These are phyloP conservation scores for Meyerozyma athensensis DNA, from an alignment of 1,139 yeast species.

Conservation along the genomic window DNA sequence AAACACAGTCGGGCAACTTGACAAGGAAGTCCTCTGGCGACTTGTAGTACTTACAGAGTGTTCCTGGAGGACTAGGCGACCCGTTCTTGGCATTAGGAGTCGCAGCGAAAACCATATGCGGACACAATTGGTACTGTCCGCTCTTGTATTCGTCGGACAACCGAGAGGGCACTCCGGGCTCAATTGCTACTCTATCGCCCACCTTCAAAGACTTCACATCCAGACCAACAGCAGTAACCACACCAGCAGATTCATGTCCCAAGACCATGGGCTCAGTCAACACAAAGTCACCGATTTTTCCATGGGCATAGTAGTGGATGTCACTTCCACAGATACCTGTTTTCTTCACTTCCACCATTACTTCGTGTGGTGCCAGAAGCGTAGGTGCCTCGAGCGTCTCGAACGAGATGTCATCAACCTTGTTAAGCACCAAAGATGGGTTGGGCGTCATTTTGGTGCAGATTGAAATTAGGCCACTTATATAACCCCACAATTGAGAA, in stretches of 20 bases:
- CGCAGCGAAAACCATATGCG: slow-evolving; percentile 82
- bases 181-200: slow-evolving; percentile 83
- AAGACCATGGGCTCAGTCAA: slow-evolving; percentile 64
- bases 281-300: slow-evolving; percentile 69
- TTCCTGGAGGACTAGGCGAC: slow-evolving; percentile 54
- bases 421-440: slow-evolving; percentile 68
- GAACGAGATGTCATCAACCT: slow-evolving; percentile 57
- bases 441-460: slow-evolving; percentile 23
- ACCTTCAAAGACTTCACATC: slow-evolving; percentile 56
- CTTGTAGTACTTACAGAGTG: slow-evolving; percentile 65
- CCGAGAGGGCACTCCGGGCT: slow-evolving; percentile 65
- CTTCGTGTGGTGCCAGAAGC: slow-evolving; percentile 59
- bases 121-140: slow-evolving; percentile 77
- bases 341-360: slow-evolving; percentile 65
- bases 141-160: slow-evolving; percentile 67
- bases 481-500: not conserved
- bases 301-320: slow-evolving; percentile 77
- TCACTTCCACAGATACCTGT: slow-evolving; percentile 92
- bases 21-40: slow-evolving; percentile 84
- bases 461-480: not conserved
- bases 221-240: slow-evolving; percentile 61
- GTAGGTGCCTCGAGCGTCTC: slow-evolving; percentile 66
- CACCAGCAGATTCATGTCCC: slow-evolving; percentile 77
- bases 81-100: slow-evolving; percentile 53
- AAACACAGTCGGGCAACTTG: slow-evolving; percentile 70